Evolutionary conservation across 176 grass and related monocot species (phyloP), one percentile per base, ranked within the genome.

Genomic region (Avena atlantica): DNA sequence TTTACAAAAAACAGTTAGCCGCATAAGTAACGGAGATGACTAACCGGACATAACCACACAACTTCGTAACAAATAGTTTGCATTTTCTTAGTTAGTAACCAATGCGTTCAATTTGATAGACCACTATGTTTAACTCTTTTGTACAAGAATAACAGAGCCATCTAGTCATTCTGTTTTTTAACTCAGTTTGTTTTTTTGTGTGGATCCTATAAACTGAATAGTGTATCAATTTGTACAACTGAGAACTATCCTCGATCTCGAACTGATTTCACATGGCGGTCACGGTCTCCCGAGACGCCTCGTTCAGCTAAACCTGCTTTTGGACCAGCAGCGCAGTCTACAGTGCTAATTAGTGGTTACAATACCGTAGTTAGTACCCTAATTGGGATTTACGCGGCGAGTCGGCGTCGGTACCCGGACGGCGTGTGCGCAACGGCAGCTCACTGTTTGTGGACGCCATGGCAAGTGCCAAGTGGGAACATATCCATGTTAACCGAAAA

Each of bases 341-440:
- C 45, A 6, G 24, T 15, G 70, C 5, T 14, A 49, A 49, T 23
- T 49, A 21, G 42, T n/a, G 12, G 6, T 74, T n/a, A 50, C 44
- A 74, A 16, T 50, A 74, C 71, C 25, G 20, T 74, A 2, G 6
- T 74, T 74, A 73, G 17, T 12, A 14, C 70, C 70, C 5, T 48
- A 14, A 49, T 74, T 14, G 13, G 8, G 55, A 66, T 82, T 76
- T 87, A 87, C 70, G 86, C 79, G 79, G 70, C 86, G 58, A 87
- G 29, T 76, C 70, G 78, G 47, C 70, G 86, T 82, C 47, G 86
- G 40, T 55, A 8, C 47, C 14, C 13, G 4, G 24, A 65, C 61
- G 24, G 24, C 24, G 11, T 64, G 24, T 10, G 19, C 57, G 57
- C 57, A 60, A 60, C 20, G 58, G 58, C 58, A 21, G 58, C 58